Percentiles rank a stretch among this genome's conserved stretches.
Evolutionary conservation across 805 yeast genomes (phyloP).

Genomic region (Saccharomycopsis capsularis): DNA sequence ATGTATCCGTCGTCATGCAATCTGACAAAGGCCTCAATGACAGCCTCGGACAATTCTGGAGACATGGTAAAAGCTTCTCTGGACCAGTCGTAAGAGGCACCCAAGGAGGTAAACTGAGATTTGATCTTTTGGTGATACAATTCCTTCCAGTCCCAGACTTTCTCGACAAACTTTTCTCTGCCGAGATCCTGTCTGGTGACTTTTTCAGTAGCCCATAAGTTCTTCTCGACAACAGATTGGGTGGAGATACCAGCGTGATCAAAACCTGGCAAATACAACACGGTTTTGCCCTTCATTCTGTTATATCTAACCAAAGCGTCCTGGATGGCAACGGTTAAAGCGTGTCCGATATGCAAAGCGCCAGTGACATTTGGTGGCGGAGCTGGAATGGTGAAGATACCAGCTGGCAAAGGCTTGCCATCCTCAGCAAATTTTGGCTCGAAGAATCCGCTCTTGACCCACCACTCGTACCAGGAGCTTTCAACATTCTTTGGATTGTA

Average conservation of each 20-base stretch:
- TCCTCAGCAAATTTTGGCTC: conserved; percentile 75
- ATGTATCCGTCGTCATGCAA: conserved; percentile 92
- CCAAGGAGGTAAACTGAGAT: conserved; percentile 75
- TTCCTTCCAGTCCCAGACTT: conserved; percentile 98
- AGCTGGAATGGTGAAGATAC: conserved; percentile 87
- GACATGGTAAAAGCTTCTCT: conserved; percentile 91
- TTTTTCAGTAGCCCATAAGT: conserved; percentile 79
- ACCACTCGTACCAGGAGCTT: conserved; percentile 97
- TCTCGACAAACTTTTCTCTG: conserved; percentile 78
- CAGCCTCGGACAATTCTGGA: conserved; percentile 71
- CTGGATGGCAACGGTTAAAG: conserved; percentile 90
- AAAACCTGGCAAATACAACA: conserved; percentile 88
- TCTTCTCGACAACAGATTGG: conserved; percentile 96
- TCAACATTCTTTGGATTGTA: conserved; percentile 91
- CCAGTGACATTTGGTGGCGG: conserved; percentile 99
- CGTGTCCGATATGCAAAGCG: conserved; percentile 97
- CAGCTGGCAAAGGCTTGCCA: conserved; percentile 75
- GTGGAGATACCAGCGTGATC: conserved; percentile 99
- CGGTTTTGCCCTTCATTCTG: conserved; percentile 96
- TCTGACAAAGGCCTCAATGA: conserved; percentile 82
- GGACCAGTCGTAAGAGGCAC: conserved; percentile 96
- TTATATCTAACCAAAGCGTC: conserved; percentile 88
- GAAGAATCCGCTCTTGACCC: conserved; percentile 83
- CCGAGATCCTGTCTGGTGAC: conserved; percentile 93
- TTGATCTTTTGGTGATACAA: conserved; percentile 84